These are phyloP conservation scores for Trichomonas vaginalis DNA, from an alignment of 208 protist species.

Conservation along the genomic window DNA sequence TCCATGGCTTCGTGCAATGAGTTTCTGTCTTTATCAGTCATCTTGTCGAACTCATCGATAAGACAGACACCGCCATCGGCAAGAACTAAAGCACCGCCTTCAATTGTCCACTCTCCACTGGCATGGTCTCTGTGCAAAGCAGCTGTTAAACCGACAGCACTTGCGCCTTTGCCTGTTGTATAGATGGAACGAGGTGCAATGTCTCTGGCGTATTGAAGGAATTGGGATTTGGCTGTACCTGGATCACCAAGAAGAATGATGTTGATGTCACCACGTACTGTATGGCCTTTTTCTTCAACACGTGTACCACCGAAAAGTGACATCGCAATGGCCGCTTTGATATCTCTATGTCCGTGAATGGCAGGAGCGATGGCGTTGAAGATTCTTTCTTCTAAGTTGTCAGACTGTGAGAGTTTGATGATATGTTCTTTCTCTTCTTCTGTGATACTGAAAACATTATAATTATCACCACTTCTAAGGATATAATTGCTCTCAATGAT, in stretches of 20 bases:
- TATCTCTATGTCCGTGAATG: conserved; percentile 96
- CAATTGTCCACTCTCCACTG: conserved; percentile 94
- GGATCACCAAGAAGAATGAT: conserved; percentile 97
- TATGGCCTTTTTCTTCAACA: neutral
- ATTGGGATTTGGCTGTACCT: conserved; percentile 79
- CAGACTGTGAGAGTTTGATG: conserved; percentile 53
- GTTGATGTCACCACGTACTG: conserved; percentile 92
- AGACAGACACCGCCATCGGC: conserved; percentile 91
- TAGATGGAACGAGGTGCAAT: conserved; percentile 88
- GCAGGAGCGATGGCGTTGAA: conserved; percentile 80
- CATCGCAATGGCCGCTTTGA: conserved; percentile 88
- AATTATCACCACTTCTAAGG: neutral
- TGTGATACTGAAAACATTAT: conserved; percentile 55
- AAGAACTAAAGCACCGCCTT: conserved; percentile 96
- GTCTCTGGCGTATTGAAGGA: conserved; percentile 96
- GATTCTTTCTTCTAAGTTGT: conserved; percentile 27
- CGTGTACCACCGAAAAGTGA: conserved; percentile 76
- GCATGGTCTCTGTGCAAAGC: conserved; percentile 83
- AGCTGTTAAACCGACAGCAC: conserved; percentile 88
- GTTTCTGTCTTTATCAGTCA: conserved; percentile 81
- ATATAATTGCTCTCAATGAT: conserved; percentile 90
- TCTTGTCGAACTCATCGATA: conserved; percentile 99
- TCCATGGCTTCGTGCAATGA: conserved; percentile 98
- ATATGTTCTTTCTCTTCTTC: conserved; percentile 59
- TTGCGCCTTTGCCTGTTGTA: conserved; percentile 83